Conservation (phyloP, 129 eudicot species). For the Mikania micrantha region DNA sequence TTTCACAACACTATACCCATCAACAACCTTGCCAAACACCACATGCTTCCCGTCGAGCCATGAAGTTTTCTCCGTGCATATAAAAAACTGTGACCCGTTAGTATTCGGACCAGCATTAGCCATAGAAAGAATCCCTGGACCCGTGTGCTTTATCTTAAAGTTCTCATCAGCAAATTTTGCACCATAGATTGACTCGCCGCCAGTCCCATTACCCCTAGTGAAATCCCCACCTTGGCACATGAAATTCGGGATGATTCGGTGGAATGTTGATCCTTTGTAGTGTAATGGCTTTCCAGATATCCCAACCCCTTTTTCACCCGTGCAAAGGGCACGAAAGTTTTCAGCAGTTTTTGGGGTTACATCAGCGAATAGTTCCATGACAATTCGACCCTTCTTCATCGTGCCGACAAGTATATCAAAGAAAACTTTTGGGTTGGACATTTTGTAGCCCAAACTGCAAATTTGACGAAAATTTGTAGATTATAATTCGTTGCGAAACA, state of each 20-base stretch:
- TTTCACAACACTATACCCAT: conserved; percentile 64
- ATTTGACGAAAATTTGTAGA: background rate
- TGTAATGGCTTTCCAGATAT: conserved; percentile 69
- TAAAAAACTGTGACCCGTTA: conserved; percentile 87
- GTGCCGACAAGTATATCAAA: conserved; percentile 77
- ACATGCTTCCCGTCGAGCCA: conserved; percentile 97
- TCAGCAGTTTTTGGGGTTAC: conserved; percentile 80
- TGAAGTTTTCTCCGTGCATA: conserved; percentile 55
- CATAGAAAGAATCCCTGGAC: conserved; percentile 78
- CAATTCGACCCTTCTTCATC: conserved; percentile 56
- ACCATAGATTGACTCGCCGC: conserved; percentile 92
- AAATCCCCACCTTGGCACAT: conserved; percentile 99
- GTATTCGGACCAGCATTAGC: conserved; percentile 82
- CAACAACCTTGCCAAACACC: conserved; percentile 86
- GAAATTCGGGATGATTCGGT: conserved; percentile 73
- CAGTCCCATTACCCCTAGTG: conserved; percentile 83
- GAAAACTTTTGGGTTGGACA: conserved; percentile 90
- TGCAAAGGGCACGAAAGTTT: conserved; percentile 92
- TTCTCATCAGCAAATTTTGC: conserved; percentile 77
- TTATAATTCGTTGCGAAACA: background rate
- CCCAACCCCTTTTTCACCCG: conserved; percentile 93
- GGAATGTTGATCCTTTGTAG: conserved; percentile 83
- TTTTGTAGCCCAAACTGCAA: conserved; percentile 15
- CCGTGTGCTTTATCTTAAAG: conserved; percentile 63
- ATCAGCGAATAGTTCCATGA: conserved; percentile 78